phyloP scores from a whole-genome alignment of 805 yeast genomes.

The Saccharomycopsis fermentans region DNA sequence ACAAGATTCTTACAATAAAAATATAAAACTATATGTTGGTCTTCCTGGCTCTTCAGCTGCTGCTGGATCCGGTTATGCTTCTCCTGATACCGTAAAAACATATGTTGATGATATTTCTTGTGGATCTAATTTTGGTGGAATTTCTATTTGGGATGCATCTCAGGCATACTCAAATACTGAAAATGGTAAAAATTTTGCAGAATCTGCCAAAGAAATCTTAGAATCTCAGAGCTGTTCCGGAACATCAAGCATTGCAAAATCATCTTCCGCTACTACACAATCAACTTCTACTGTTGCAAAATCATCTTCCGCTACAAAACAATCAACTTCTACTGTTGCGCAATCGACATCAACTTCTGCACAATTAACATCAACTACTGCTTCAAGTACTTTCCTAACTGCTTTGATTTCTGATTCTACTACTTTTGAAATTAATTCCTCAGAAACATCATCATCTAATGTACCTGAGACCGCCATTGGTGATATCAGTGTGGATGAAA shows the following conservation, averaged over 20 bases:
- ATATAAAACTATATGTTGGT: slow-evolving; percentile 65
- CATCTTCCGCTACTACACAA: slow-evolving; percentile 1
- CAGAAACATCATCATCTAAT: too few relatives aligned
- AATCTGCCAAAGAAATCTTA: slow-evolving; percentile 7
- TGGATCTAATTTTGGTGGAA: slow-evolving; percentile 58
- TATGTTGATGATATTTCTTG: slow-evolving; percentile 21
- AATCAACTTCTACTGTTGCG: slow-evolving; percentile 3
- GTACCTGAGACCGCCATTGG: too few relatives aligned
- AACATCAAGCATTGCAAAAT: background rate
- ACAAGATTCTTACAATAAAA: slow-evolving; percentile 48
- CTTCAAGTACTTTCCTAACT: background rate
- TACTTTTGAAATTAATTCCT: background rate
- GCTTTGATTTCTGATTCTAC: background rate
- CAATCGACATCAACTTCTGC: background rate
- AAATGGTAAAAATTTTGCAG: slow-evolving; percentile 17
- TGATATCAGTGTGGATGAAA: too few relatives aligned
- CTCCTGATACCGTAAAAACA: slow-evolving; percentile 30
- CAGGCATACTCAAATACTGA: slow-evolving; percentile 37
- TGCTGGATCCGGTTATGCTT: slow-evolving; percentile 52
- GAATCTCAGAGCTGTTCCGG: slow-evolving; percentile 13
- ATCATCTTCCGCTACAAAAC: background rate
- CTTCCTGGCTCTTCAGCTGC: slow-evolving; percentile 55
- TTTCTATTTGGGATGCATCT: slow-evolving; percentile 87
- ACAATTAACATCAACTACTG: slow-evolving; percentile 2
- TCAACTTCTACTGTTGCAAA: slow-evolving; percentile 3